These are phyloP conservation scores for Brasilioporus rufonigricans DNA, from an alignment of 768 basidiomycete species.

Conservation along the genomic window DNA sequence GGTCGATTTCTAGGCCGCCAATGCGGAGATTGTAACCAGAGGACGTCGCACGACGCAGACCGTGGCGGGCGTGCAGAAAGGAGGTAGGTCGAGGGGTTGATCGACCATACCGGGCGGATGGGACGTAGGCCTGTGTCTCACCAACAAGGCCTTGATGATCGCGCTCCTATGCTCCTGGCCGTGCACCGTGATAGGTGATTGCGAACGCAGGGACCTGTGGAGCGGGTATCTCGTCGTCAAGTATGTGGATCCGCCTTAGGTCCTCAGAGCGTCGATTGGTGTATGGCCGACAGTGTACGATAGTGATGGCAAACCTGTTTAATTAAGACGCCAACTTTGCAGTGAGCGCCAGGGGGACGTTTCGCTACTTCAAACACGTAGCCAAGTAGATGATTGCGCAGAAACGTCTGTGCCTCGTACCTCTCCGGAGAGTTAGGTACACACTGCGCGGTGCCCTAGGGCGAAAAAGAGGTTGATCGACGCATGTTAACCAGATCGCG, in stretches of 20 bases:
- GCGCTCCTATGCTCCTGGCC: not conserved
- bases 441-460: not conserved
- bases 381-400: constrained; percentile 25
- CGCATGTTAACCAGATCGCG: constrained; percentile 5
- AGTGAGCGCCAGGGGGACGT: constrained; percentile 17
- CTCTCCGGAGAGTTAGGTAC: constrained; percentile 1
- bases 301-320: constrained; percentile 6
- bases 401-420: constrained; percentile 10
- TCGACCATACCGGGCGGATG: not conserved
- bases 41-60: no score
- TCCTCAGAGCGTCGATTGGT: not conserved
- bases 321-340: constrained; percentile 28
- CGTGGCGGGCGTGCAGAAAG: no score
- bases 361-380: constrained; percentile 25
- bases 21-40: no score
- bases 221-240: not conserved
- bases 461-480: not conserved
- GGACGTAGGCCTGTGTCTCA: not conserved
- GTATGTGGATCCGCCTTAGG: not conserved
- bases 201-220: not conserved
- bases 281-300: not conserved
- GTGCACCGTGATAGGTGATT: not conserved
- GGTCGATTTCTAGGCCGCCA: not conserved
- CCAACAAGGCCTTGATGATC: not conserved
- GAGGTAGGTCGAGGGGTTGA: not conserved